Evolutionary conservation across 2,329 filamentous ascomycete species (phyloP).

Genomic region (Hyphodiscus sp.): DNA sequence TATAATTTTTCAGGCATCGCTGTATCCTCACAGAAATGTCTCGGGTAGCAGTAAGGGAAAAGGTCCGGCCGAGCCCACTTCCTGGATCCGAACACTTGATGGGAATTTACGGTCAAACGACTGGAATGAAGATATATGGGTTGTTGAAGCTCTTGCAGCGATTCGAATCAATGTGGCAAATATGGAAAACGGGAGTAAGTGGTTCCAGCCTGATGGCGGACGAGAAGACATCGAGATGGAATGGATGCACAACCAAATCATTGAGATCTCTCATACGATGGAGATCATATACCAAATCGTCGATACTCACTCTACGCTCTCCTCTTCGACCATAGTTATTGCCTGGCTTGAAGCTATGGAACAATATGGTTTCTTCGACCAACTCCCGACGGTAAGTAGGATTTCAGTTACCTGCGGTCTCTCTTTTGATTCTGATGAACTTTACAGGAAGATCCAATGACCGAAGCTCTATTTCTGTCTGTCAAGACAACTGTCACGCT

Average conservation of each 20-base stretch:
- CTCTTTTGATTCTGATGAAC: not conserved
- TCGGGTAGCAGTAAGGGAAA: not conserved
- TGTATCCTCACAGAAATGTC: not conserved
- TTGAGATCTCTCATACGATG: conserved; percentile 67
- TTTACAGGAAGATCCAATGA: conserved; percentile 18
- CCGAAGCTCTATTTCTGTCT: conserved; percentile 44
- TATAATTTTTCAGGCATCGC: conserved; percentile 29
- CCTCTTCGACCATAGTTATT: conserved; percentile 51
- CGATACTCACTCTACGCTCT: conserved; percentile 50
- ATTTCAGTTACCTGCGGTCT: not conserved
- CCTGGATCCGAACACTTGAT: conserved; percentile 12
- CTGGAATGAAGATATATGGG: conserved; percentile 8
- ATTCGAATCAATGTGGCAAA: conserved; percentile 43
- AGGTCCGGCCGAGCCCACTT: not conserved
- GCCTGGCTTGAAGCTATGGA: conserved; percentile 62
- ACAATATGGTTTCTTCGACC: conserved; percentile 66
- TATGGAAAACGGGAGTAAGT: conserved; percentile 37
- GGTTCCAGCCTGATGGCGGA: conserved; percentile 37
- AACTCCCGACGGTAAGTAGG: conserved; percentile 44
- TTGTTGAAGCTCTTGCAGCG: conserved; percentile 39
- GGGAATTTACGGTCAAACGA: conserved; percentile 3
- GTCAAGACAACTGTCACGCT: conserved; percentile 64
- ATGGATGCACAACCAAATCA: conserved; percentile 58
- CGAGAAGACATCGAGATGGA: conserved; percentile 48
- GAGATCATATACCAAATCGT: conserved; percentile 67